Conservation (phyloP, 2,329 filamentous ascomycete genomes). For the Basipetospora sp. region DNA sequence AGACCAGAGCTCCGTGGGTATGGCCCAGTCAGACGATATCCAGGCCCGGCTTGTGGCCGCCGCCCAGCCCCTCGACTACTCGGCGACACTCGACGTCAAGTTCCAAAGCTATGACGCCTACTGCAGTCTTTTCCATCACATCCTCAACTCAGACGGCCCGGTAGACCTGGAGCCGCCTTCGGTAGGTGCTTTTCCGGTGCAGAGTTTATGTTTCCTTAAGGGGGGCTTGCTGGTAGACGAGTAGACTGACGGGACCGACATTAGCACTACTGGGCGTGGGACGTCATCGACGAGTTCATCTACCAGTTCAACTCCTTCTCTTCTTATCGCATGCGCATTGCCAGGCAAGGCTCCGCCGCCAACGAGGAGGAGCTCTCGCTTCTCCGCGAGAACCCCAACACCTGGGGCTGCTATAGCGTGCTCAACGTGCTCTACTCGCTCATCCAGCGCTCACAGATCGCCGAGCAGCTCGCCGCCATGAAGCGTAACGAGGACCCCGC, state of each 20-base stretch:
- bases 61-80: slow-evolving; percentile 89
- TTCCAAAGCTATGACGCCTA: slow-evolving; percentile 99
- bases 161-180: slow-evolving; percentile 93
- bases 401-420: slow-evolving; percentile 98
- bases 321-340: slow-evolving; percentile 84
- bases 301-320: slow-evolving; percentile 99
- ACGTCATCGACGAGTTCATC: slow-evolving; percentile 99
- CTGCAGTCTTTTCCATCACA: slow-evolving; percentile 98
- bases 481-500: slow-evolving; percentile 85
- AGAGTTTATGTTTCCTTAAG: too few species aligned
- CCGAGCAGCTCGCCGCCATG: slow-evolving; percentile 87
- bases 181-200: slow-evolving; percentile 32
- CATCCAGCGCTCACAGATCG: slow-evolving; percentile 95
- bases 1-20: slow-evolving; percentile 44
- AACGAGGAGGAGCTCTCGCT: slow-evolving; percentile 87
- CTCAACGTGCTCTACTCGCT: slow-evolving; percentile 98
- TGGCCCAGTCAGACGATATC: slow-evolving; percentile 74
- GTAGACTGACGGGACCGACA: too few species aligned
- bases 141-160: slow-evolving; percentile 96
- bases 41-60: slow-evolving; percentile 83
- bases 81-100: slow-evolving; percentile 88
- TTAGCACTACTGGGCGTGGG: slow-evolving; percentile 99
- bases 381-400: slow-evolving; percentile 92
- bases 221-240: too few species aligned
- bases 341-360: slow-evolving; percentile 50